These are phyloP conservation scores for Geosmithia putterillii DNA, from an alignment of 2,329 filamentous ascomycete species.

Conservation along the genomic window DNA sequence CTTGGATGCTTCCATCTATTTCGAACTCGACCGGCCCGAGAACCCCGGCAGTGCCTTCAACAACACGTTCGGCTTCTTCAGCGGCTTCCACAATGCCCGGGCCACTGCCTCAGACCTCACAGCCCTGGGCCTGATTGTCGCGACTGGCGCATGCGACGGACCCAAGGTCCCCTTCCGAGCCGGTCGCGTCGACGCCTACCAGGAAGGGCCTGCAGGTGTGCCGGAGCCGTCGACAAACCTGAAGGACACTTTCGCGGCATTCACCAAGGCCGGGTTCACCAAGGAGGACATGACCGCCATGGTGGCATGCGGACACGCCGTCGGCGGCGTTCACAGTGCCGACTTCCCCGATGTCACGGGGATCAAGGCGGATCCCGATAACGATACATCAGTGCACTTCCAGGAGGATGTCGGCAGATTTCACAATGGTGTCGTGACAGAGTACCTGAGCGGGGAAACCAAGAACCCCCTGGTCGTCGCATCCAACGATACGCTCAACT, in stretches of 20 bases:
- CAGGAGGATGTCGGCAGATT: constrained; percentile 17
- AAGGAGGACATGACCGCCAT: constrained; percentile 19
- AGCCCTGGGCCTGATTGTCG: constrained; percentile 10
- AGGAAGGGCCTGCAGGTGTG: constrained; percentile 14
- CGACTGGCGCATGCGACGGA: constrained; percentile 13
- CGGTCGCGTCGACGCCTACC: constrained; percentile 14
- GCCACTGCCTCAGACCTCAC: constrained; percentile 12
- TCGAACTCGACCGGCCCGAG: constrained; percentile 14
- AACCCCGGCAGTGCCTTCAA: constrained; percentile 16
- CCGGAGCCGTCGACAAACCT: constrained; percentile 16
- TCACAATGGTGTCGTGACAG: constrained; percentile 26
- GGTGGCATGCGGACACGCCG: constrained; percentile 18
- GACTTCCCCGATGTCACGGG: constrained; percentile 19
- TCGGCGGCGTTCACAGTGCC: constrained; percentile 29
- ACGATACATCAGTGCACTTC: constrained; percentile 17
- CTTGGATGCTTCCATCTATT: constrained; percentile 17
- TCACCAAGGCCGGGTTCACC: constrained; percentile 15
- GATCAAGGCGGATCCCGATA: constrained; percentile 10
- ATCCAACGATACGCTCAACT: constrained; percentile 20
- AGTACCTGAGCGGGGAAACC: constrained; percentile 26
- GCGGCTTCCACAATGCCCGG: constrained; percentile 7
- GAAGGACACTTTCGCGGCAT: constrained; percentile 9
- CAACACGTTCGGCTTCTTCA: constrained; percentile 14
- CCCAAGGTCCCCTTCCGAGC: constrained; percentile 11
- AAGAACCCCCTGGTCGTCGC: constrained; percentile 27